These are phyloP conservation scores for Sisymbrium altissimum DNA, from an alignment of 345 rosid genomes.

Conservation along the genomic window DNA sequence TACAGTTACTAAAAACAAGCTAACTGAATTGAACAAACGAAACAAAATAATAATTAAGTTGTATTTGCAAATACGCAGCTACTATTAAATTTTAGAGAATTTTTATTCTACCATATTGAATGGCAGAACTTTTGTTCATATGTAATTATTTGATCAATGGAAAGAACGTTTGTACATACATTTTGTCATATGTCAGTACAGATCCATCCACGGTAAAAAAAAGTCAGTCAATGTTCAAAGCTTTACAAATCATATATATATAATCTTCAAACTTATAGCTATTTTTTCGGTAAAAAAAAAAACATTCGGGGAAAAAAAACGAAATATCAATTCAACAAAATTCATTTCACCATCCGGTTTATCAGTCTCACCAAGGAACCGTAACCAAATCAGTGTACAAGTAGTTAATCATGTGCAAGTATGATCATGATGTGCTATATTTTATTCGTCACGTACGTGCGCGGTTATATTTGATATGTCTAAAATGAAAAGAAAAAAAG, in stretches of 20 bases:
- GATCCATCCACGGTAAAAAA: neutral
- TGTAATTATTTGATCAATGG: neutral
- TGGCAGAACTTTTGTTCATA: neutral
- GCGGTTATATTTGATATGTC: neutral
- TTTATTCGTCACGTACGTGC: neutral
- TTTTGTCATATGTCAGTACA: neutral
- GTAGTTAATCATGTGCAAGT: neutral
- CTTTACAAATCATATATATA: neutral
- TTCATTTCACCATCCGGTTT: neutral
- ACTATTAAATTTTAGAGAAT: neutral
- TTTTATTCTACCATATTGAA: neutral
- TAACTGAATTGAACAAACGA: neutral
- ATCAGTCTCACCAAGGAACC: neutral
- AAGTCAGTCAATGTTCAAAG: neutral
- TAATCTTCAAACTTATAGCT: conserved; percentile 2
- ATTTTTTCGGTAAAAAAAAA: no score
- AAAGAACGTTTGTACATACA: neutral
- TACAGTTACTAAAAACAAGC: neutral
- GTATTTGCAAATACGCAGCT: neutral
- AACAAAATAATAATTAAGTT: neutral
- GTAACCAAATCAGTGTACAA: neutral
- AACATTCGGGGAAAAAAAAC: neutral
- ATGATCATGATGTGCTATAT: neutral
- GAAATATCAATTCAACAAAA: neutral
- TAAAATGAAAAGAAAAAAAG: neutral